phyloP scores from a whole-genome alignment of 2,329 filamentous ascomycete genomes.

The Tricladium varicosporioides region DNA sequence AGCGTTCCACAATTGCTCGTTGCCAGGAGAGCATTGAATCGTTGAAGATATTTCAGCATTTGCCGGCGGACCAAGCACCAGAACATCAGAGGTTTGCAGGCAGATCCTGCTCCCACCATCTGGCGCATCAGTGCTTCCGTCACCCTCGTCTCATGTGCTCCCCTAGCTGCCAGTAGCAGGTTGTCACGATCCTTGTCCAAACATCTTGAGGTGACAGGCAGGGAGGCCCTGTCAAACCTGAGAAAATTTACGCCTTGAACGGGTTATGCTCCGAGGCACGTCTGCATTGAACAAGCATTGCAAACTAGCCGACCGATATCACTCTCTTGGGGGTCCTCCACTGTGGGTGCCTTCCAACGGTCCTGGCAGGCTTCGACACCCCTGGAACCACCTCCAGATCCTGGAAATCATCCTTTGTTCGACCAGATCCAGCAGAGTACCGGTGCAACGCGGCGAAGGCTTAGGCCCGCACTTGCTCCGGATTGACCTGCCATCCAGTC shows the following conservation, averaged over 20 bases:
- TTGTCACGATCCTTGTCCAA: constrained; percentile 32
- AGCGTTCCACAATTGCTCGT: constrained; percentile 13
- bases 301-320: constrained; percentile 25
- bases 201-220: constrained; percentile 31
- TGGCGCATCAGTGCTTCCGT: constrained; percentile 28
- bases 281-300: constrained; percentile 32
- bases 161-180: constrained; percentile 19
- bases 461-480: constrained; percentile 26
- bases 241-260: constrained; percentile 28
- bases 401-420: constrained; percentile 25
- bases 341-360: constrained; percentile 29
- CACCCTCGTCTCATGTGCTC: constrained; percentile 34
- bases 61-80: constrained; percentile 21
- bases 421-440: constrained; percentile 28
- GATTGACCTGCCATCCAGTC: constrained; percentile 27
- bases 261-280: constrained; percentile 31
- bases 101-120: constrained; percentile 25
- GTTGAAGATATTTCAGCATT: constrained; percentile 12
- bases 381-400: constrained; percentile 22
- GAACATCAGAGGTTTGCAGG: constrained; percentile 20
- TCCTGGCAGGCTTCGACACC: constrained; percentile 25
- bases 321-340: constrained; percentile 24
- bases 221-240: constrained; percentile 28
- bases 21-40: constrained; percentile 17
- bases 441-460: constrained; percentile 28